Base-by-base conservation (phyloP, 2,329 filamentous ascomycete species). In the Tolypocladium ovalisporum region DNA sequence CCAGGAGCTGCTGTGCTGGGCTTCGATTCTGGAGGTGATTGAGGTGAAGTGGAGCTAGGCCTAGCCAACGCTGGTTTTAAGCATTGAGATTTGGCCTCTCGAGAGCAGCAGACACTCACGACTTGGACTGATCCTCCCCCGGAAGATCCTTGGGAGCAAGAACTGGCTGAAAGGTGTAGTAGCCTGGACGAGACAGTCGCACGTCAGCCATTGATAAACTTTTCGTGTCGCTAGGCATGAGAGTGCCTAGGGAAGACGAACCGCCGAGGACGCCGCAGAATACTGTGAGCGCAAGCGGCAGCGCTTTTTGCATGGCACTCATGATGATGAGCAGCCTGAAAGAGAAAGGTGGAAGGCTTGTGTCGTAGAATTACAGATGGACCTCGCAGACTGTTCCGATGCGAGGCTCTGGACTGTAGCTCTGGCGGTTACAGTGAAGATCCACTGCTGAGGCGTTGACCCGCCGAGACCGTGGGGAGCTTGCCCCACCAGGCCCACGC, bases 261-360 rank as follows among this genome's bases (percentile, higher is more conserved):
- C 72, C 72, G 58, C 71, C 69, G 47, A 71, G 58, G 35, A 74
- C 67, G 35, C 72, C 72, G 29, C 65, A 72, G 57, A 74, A 73
- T 12, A 70, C 61, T 15, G 72, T 68, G 37, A 74, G 59, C 27
- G 67, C 71, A 54, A 71, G 55, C 9, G 72, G 72, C 32, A 74
- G 56, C 4, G 65, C 68, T 58, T 66, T 68, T 54, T 72, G 65
- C 51, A 73, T 65, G n/a, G 62, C 70, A 54, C 67, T 66, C 69
- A 73, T 72, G 49, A 53, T 59, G 54, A 10, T n/a, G 34, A 58
- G 37, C 34, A 40, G 34, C 29, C 9, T 13, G 29, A n/a, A 22
- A 29, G 47, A 52, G 29, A 5, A 8, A 35, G 47, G 22, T 52
- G 47, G 19, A 52, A 27, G 24, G n/a, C 22, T 22, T 22, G 29